These are phyloP conservation scores for Turnera subulata DNA, from an alignment of 345 rosid genomes.

Conservation along the genomic window DNA sequence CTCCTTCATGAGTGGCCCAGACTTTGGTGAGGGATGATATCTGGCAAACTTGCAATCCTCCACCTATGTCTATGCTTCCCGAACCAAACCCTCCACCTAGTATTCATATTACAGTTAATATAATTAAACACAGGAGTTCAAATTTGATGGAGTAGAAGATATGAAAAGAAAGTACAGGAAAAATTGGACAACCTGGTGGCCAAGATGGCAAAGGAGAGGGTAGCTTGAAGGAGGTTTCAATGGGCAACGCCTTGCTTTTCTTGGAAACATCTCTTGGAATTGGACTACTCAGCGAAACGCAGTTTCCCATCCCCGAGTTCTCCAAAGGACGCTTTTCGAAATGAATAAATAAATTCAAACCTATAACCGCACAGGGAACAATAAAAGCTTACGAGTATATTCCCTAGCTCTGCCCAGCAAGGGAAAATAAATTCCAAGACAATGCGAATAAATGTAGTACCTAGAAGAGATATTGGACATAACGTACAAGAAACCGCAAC, in stretches of 20 bases:
- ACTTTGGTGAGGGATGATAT: conserved; percentile 50
- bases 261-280: conserved; percentile 8
- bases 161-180: not conserved
- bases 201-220: conserved; percentile 37
- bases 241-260: conserved; percentile 18
- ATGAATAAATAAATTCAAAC: not conserved
- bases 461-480: not conserved
- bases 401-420: no score
- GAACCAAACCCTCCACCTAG: conserved; percentile 47
- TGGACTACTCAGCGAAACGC: not conserved
- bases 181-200: conserved; percentile 27
- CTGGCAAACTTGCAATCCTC: conserved; percentile 56
- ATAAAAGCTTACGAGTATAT: no score
- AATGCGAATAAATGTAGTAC: not conserved
- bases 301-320: conserved; percentile 22
- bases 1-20: conserved; percentile 57
- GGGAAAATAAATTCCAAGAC: no score
- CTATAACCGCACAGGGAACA: no score
- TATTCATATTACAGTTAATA: no score
- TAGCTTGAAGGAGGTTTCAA: conserved; percentile 26
- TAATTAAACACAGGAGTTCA: no score
- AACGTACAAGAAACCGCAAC: conserved; percentile 7
- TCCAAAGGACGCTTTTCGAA: not conserved
- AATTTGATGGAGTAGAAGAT: not conserved
- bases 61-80: conserved; percentile 46